A percentile compares a stretch with the other conserved stretches of the same genome.
Conservation (phyloP, 257 asterid species). For the Linaria vulgaris region DNA sequence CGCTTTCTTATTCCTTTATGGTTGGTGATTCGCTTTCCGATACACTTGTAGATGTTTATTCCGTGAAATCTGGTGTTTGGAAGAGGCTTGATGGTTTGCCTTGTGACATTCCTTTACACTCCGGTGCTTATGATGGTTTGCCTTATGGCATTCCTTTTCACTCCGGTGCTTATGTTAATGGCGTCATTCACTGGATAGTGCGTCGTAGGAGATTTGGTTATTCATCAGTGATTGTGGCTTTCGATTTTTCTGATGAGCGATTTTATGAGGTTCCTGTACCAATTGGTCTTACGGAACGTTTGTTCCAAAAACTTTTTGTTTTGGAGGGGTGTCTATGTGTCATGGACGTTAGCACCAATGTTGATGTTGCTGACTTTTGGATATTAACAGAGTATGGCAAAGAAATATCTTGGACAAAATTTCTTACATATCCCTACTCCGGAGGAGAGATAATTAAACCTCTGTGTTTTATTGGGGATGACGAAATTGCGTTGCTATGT, state of each 20-base stretch:
- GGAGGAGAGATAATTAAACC: neutral
- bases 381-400: neutral
- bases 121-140: too few species aligned
- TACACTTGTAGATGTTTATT: slow-evolving; percentile 8
- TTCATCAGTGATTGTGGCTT: neutral
- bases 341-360: neutral
- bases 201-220: slow-evolving; percentile 1
- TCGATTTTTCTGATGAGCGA: neutral
- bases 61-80: slow-evolving; percentile 7
- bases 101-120: too few species aligned
- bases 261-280: slow-evolving; percentile 8
- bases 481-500: too few species aligned
- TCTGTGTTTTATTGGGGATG: slow-evolving; percentile 11
- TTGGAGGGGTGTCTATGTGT: slow-evolving; percentile 1
- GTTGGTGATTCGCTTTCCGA: neutral
- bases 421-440: neutral
- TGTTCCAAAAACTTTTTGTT: neutral
- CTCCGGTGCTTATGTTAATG: slow-evolving; percentile 1
- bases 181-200: slow-evolving; percentile 8
- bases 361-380: neutral
- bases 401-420: neutral
- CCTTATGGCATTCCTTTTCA: slow-evolving; percentile 10
- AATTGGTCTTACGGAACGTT: neutral
- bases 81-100: neutral
- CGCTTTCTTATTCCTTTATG: slow-evolving; percentile 8